A percentile compares a stretch with the other conserved stretches of the same genome.
Conservation (phyloP, 2,329 filamentous ascomycete species). For the Dryadomyces quercus-mongolicae region DNA sequence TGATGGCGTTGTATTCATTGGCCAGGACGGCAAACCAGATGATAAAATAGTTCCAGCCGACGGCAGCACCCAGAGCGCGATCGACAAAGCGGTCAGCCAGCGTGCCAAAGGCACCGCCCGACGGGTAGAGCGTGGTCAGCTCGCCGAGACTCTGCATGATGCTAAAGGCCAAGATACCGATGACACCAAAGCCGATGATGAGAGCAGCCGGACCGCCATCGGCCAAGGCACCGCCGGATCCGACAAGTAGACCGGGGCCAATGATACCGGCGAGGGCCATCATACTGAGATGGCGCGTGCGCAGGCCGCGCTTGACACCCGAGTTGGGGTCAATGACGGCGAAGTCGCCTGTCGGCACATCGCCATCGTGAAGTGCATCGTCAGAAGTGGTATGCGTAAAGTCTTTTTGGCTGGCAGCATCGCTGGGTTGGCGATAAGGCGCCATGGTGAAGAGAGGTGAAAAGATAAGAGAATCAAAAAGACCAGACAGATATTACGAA, state of each 20-base stretch:
- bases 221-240: constrained; percentile 55
- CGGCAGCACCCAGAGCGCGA: constrained; percentile 53
- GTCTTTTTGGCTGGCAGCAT: too few species aligned
- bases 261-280: constrained; percentile 51
- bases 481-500: too few species aligned
- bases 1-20: constrained; percentile 61
- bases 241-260: constrained; percentile 61
- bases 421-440: too few species aligned
- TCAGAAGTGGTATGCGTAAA: neutral
- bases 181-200: constrained; percentile 60
- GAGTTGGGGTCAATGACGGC: constrained; percentile 43
- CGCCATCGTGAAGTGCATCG: neutral
- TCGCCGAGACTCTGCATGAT: constrained; percentile 67
- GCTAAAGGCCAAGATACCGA: constrained; percentile 55
- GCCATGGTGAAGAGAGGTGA: too few species aligned
- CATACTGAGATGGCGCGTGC: constrained; percentile 56
- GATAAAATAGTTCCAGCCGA: constrained; percentile 63
- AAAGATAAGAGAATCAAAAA: too few species aligned
- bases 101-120: constrained; percentile 58
- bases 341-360: constrained; percentile 22
- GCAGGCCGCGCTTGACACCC: constrained; percentile 57
- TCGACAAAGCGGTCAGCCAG: constrained; percentile 61
- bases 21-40: constrained; percentile 54
- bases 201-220: constrained; percentile 59
- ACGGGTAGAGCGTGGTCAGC: constrained; percentile 60